phyloP scores from a whole-genome alignment of 2,329 filamentous ascomycete species.

The Colletotrichum sp. region DNA sequence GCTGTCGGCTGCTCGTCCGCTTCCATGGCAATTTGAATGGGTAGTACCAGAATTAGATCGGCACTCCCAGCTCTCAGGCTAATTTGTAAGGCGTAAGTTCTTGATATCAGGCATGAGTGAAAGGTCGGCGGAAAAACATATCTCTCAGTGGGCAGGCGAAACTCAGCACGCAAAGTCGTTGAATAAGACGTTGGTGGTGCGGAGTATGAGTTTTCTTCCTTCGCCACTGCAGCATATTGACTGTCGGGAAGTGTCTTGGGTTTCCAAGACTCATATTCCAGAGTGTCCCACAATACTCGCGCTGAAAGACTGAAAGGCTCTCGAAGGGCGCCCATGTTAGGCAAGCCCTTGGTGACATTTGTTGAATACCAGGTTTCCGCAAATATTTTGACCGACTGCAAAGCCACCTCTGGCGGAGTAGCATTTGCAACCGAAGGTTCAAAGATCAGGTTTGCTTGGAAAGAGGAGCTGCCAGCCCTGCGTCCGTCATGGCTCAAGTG shows the following conservation, averaged over 20 bases:
- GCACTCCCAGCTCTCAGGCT: constrained; percentile 43
- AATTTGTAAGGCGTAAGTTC: constrained; percentile 56
- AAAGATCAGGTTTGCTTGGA: constrained; percentile 50
- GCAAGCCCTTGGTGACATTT: constrained; percentile 46
- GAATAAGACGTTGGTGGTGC: constrained; percentile 27
- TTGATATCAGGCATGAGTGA: constrained; percentile 60
- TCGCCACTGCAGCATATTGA: constrained; percentile 13
- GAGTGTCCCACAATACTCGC: constrained; percentile 56
- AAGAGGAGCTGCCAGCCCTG: constrained; percentile 42
- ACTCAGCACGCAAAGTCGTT: constrained; percentile 48
- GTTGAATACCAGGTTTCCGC: constrained; percentile 57
- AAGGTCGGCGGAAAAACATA: constrained; percentile 61
- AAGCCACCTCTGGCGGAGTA: constrained; percentile 50
- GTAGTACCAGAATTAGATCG: constrained; percentile 48
- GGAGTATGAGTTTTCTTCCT: constrained; percentile 20
- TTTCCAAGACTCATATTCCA: constrained; percentile 37
- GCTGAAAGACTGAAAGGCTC: constrained; percentile 24
- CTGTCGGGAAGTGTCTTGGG: constrained; percentile 3
- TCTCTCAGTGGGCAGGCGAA: constrained; percentile 48
- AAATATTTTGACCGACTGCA: constrained; percentile 52
- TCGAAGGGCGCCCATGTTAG: constrained; percentile 53
- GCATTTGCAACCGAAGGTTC: constrained; percentile 44
- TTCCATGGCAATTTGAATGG: constrained; percentile 56
- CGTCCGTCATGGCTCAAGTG: constrained; percentile 54
- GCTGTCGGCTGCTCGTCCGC: constrained; percentile 18